Base-by-base conservation (phyloP, 2,329 filamentous ascomycete species). In the Endoconidiophora polonica region DNA sequence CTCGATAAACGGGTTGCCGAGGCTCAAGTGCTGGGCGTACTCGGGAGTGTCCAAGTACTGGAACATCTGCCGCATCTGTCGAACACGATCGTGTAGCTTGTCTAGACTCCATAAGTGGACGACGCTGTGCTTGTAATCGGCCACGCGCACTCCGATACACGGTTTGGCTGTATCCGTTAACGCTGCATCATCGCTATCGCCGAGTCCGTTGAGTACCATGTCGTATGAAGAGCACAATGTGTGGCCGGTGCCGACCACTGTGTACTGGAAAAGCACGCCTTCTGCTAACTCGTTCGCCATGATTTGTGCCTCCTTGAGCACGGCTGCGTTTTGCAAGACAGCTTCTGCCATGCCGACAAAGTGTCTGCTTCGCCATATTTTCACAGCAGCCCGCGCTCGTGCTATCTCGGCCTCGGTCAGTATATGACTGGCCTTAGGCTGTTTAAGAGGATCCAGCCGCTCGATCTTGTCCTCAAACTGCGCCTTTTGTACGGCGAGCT, bases 211-310 rank as follows among this genome's bases (percentile, higher is more conserved):
- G 40, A 98, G 72, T 3, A 96, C 87, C 66, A 98, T 82, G 63
- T 98, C 91, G 65, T 98, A 98, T 1, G 88, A 94, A 2, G 91
- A 98, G 57, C 83, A 88, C 56, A 93, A 74, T 20, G 79, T 80
- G 59, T 98, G 88, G 1, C 91, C 91, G 55, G 83, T 70, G 58
- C 95, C 90, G 29, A 96, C 79, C 50, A 95, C 80, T 10, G 86
- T 83, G 61, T 96, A 98, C 63, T 98, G 91, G 62, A 98, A 96
- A 18, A 90, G 81, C 6, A 95, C 84, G 56, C 79, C 79, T 62
- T 95, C 91, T 57, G 91, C 85, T 68, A 98, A 83, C 59, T 94
- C 86, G 58, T 94, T 90, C 67, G 88, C 94, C 86, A 98, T 91
- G 54, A 98, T 81, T 61, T 98, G 91, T 1, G 91, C 91, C 65